These are phyloP conservation scores for Lophium mytilinum DNA, from an alignment of 495 filamentous ascomycete species.

Conservation along the genomic window DNA sequence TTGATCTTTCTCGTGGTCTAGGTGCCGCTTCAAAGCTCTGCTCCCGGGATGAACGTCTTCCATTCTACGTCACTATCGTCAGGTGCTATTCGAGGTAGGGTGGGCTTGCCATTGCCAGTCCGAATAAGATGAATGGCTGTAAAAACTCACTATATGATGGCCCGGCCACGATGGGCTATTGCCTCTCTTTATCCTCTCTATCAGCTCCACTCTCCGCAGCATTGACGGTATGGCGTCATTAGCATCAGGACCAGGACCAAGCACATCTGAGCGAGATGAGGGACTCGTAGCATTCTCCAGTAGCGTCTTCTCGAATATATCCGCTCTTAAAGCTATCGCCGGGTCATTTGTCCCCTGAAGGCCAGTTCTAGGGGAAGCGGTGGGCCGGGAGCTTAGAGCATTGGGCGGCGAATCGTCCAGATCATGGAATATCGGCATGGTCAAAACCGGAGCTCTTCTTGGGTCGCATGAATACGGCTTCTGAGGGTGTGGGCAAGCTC, in stretches of 20 bases:
- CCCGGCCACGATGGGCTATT: constrained; percentile 71
- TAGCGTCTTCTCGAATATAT: neutral
- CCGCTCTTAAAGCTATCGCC: neutral
- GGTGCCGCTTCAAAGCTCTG: constrained; percentile 6
- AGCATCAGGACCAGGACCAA: neutral
- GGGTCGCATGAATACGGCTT: constrained; percentile 11
- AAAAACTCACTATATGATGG: constrained; percentile 53
- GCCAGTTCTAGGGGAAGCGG: constrained; percentile 1
- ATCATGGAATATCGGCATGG: constrained; percentile 56
- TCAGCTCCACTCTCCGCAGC: constrained; percentile 59
- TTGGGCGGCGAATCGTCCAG: constrained; percentile 14
- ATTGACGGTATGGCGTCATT: constrained; percentile 12
- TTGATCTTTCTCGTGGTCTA: constrained; percentile 15
- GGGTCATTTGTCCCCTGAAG: neutral
- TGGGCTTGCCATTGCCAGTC: constrained; percentile 11
- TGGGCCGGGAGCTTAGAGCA: constrained; percentile 17
- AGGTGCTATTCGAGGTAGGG: neutral
- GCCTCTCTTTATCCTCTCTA: constrained; percentile 73
- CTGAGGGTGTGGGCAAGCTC: constrained; percentile 1
- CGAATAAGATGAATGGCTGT: neutral
- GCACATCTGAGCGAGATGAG: neutral
- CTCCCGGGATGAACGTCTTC: neutral
- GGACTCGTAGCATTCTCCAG: neutral
- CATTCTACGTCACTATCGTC: constrained; percentile 6
- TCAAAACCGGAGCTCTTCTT: constrained; percentile 7